Evolutionary conservation across 169 alveolate species (phyloP).

Genomic region (Babesia ovata): DNA sequence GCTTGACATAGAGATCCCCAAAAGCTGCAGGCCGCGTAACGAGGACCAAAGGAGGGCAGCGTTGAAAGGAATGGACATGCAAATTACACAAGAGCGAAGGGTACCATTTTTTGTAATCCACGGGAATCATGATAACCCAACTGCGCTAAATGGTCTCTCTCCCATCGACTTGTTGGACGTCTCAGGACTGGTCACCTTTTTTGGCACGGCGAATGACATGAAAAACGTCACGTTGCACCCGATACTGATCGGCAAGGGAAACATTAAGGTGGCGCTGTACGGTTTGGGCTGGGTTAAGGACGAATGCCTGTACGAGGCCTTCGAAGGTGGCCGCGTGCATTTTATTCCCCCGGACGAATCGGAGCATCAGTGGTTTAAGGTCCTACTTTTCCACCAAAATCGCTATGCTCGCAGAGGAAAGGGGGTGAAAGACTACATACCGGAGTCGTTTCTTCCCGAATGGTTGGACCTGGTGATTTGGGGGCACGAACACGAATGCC

Average conservation of each 20-base stretch:
- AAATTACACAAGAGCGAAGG: constrained; percentile 1
- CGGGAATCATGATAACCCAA: constrained; percentile 72
- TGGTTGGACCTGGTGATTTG: constrained; percentile 67
- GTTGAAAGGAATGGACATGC: background rate
- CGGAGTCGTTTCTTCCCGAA: constrained; percentile 39
- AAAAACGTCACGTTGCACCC: constrained; percentile 88
- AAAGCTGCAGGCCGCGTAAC: background rate
- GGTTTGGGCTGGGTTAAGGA: constrained; percentile 96
- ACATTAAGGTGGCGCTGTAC: constrained; percentile 90
- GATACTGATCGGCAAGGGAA: constrained; percentile 84
- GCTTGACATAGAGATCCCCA: constrained; percentile 9
- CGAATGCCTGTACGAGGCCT: constrained; percentile 87
- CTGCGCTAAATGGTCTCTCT: constrained; percentile 37
- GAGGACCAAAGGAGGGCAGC: background rate
- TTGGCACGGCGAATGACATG: constrained; percentile 86
- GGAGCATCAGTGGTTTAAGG: constrained; percentile 83
- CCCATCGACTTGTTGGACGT: constrained; percentile 71
- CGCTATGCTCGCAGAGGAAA: constrained; percentile 69
- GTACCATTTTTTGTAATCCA: constrained; percentile 66
- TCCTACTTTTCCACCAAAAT: constrained; percentile 95
- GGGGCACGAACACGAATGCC: constrained; percentile 96
- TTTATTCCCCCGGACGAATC: constrained; percentile 84
- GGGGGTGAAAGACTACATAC: constrained; percentile 41
- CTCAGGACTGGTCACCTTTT: constrained; percentile 83
- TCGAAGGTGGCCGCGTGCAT: constrained; percentile 84